These are phyloP conservation scores for Camelina hispida DNA, from an alignment of 345 rosid species.

Conservation along the genomic window DNA sequence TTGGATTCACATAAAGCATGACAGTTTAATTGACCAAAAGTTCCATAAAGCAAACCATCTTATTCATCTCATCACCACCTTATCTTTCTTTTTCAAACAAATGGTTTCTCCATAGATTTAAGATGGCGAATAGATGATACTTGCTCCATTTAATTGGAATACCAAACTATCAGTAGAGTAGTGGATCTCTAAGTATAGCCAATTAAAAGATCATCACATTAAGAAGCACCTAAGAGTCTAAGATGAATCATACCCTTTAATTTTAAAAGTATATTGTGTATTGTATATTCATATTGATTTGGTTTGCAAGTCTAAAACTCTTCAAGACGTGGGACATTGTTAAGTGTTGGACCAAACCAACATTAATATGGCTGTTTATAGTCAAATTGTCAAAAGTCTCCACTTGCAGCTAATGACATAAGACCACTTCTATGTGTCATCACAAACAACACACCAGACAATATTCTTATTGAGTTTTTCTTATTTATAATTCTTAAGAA, in stretches of 20 bases:
- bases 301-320: constrained; percentile 36
- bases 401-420: constrained; percentile 40
- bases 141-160: constrained; percentile 21
- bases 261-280: neutral
- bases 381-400: constrained; percentile 40
- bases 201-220: constrained; percentile 20
- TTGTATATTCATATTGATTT: neutral
- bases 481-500: constrained; percentile 1
- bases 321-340: constrained; percentile 44
- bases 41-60: constrained; percentile 37
- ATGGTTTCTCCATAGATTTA: constrained; percentile 29
- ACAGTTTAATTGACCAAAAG: constrained; percentile 41
- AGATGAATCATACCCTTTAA: neutral
- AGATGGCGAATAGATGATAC: constrained; percentile 10
- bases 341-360: constrained; percentile 27
- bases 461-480: constrained; percentile 21
- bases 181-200: neutral
- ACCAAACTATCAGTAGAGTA: constrained; percentile 6
- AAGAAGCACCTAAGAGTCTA: constrained; percentile 21
- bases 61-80: constrained; percentile 38
- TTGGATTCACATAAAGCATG: constrained; percentile 43
- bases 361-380: constrained; percentile 34
- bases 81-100: constrained; percentile 35
- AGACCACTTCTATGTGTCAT: constrained; percentile 37
- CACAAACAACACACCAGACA: constrained; percentile 14